Percentiles rank a stretch among this genome's conserved stretches.
Evolutionary conservation across 1,139 yeast species (phyloP).

Genomic region (Diutina sp.): DNA sequence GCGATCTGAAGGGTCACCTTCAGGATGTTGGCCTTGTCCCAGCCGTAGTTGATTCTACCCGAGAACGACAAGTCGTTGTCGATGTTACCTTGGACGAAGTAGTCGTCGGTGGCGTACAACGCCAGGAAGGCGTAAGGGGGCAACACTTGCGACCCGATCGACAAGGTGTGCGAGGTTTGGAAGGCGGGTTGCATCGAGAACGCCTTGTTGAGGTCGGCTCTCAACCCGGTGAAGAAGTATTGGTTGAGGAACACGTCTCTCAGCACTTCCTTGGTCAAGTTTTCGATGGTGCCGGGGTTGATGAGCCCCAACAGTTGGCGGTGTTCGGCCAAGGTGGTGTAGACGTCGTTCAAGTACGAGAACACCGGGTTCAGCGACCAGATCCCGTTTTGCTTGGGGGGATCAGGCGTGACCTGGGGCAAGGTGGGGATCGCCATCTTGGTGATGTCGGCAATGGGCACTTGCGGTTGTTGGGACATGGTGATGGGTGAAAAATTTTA

Average conservation of each 20-base stretch:
- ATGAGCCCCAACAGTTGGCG: constrained; percentile 70
- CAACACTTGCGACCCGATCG: constrained; percentile 75
- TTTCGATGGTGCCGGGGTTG: constrained; percentile 94
- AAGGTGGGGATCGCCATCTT: constrained; percentile 42
- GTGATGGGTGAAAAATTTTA: constrained; percentile 2
- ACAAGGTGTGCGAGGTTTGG: constrained; percentile 93
- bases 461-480: constrained; percentile 5
- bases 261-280: constrained; percentile 83
- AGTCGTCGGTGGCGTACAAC: constrained; percentile 75
- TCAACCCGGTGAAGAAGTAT: constrained; percentile 87
- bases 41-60: constrained; percentile 87
- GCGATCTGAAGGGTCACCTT: constrained; percentile 86
- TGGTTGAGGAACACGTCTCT: constrained; percentile 87
- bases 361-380: constrained; percentile 85
- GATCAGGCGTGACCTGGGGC: constrained; percentile 41
- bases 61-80: constrained; percentile 79
- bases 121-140: constrained; percentile 93
- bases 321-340: constrained; percentile 60
- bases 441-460: constrained; percentile 39
- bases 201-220: constrained; percentile 93
- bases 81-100: constrained; percentile 81
- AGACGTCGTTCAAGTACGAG: constrained; percentile 68
- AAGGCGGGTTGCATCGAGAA: constrained; percentile 87
- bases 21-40: constrained; percentile 71
- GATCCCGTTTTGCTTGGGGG: constrained; percentile 41